Evolutionary conservation across 2,329 filamentous ascomycete genomes (phyloP), one percentile per base, ranked within the genome.

Genomic region (Colletotrichum tamarilloi): DNA sequence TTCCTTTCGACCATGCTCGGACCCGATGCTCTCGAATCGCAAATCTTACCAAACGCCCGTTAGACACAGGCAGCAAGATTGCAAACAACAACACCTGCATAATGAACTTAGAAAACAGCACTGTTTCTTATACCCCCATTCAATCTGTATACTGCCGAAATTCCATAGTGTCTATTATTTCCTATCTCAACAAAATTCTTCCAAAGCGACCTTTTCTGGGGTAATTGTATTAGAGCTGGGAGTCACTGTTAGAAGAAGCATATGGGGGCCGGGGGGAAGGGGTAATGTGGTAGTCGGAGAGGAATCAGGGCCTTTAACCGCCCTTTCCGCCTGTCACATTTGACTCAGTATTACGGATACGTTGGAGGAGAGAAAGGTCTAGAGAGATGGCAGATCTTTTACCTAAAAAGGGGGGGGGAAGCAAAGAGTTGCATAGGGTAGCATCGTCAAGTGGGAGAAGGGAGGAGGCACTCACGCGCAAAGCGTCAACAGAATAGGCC

Each of bases 91-190:
- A 42, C 26, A 42, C 28, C 66, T 24, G 46, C 65, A 59, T 69
- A 24, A 73, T 32, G 70, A 73, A 46, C 53, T 49, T 53, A 35
- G 32, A 12, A 32, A 68, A 59, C 59, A 73, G 59, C 57, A 68
- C 65, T 59, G 42, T 65, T 69, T 28, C 35, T 64, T 62, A 73
- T 64, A 68, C 68, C 68, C 68, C 56, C 46, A 63, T 14, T 46
- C 38, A 52, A 69, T 60, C 22, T 73, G 65, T 73, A 64, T 49
- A 72, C 49, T 68, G 57, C 30, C 55, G 35, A 52, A 32, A 67
- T 62, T 63, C 14, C 66, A 69, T 73, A 69, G 66, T 73, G 53
- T 69, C 42, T 73, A 64, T 69, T 26, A 42, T 69, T 28, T 35
- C 22, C 24, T 52, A 49, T 56, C 16, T 69, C 30, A 7, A 49